Evolutionary conservation across 2,329 filamentous ascomycete species (phyloP).

Genomic region (Pseudophaeomoniella oleicola): DNA sequence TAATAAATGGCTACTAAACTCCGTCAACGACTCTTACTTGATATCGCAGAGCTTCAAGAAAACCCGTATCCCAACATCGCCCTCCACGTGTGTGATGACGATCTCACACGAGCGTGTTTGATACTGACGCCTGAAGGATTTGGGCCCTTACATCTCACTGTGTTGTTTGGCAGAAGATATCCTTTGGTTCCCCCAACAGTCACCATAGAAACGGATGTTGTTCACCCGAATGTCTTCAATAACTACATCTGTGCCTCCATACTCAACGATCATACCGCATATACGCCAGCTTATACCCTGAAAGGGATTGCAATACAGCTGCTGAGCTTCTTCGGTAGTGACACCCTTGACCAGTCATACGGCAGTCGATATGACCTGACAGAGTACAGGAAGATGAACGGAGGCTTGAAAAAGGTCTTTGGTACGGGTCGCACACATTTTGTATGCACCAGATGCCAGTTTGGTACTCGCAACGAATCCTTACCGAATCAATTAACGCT

Average conservation of each 20-base stretch:
- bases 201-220: slow-evolving; percentile 25
- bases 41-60: slow-evolving; percentile 30
- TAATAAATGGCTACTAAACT: slow-evolving; percentile 1
- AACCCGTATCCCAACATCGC: slow-evolving; percentile 33
- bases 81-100: slow-evolving; percentile 22
- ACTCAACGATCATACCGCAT: slow-evolving; percentile 26
- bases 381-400: neutral
- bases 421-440: too few relatives aligned
- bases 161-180: slow-evolving; percentile 22
- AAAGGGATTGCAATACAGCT: slow-evolving; percentile 36
- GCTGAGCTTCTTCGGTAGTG: slow-evolving; percentile 37
- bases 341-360: slow-evolving; percentile 27
- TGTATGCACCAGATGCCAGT: too few relatives aligned
- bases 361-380: slow-evolving; percentile 6
- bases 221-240: slow-evolving; percentile 31
- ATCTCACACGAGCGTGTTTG: slow-evolving; percentile 26
- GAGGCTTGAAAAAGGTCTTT: too few relatives aligned
- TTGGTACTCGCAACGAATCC: too few relatives aligned
- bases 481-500: too few relatives aligned
- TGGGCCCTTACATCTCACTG: slow-evolving; percentile 27
- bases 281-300: slow-evolving; percentile 36
- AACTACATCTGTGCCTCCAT: slow-evolving; percentile 34
- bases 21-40: slow-evolving; percentile 21
- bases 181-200: slow-evolving; percentile 26
- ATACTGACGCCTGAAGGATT: slow-evolving; percentile 27